These are phyloP conservation scores for Plicaturopsis crispa DNA, from an alignment of 768 basidiomycete species.

Conservation along the genomic window DNA sequence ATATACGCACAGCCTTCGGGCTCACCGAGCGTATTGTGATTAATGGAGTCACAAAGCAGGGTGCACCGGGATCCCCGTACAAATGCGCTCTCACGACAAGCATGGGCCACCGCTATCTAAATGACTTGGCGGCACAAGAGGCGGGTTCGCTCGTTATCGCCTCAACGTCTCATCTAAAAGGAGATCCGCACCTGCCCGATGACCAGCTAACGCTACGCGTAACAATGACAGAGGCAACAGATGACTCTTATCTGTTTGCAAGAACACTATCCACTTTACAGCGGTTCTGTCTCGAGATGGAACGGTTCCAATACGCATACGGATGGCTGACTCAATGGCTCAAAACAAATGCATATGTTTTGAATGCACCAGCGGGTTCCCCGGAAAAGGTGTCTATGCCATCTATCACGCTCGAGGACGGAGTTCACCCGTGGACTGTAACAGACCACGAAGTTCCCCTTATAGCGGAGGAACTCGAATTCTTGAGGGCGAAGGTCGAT, in stretches of 20 bases:
- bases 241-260: slow-evolving; percentile 3
- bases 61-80: slow-evolving; percentile 18
- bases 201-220: background rate
- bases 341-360: slow-evolving; percentile 11
- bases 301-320: slow-evolving; percentile 18
- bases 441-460: slow-evolving; percentile 7
- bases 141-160: slow-evolving; percentile 3
- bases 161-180: slow-evolving; percentile 3
- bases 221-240: too few species aligned
- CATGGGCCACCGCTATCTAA: slow-evolving; percentile 12
- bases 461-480: slow-evolving; percentile 13
- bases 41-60: slow-evolving; percentile 20
- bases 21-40: slow-evolving; percentile 14
- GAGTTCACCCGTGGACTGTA: slow-evolving; percentile 6
- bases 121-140: slow-evolving; percentile 8
- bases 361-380: background rate
- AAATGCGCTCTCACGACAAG: slow-evolving; percentile 21
- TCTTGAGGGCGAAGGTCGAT: slow-evolving; percentile 15
- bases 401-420: slow-evolving; percentile 3
- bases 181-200: slow-evolving; percentile 4
- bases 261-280: slow-evolving; percentile 2
- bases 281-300: slow-evolving; percentile 4
- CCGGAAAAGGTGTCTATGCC: too few species aligned
- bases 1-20: slow-evolving; percentile 19
- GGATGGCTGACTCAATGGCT: slow-evolving; percentile 18